Evolutionary conservation across 1,284 basidiomycete genomes (phyloP).

Genomic region (Austroboletus olivaceoglutinosus): DNA sequence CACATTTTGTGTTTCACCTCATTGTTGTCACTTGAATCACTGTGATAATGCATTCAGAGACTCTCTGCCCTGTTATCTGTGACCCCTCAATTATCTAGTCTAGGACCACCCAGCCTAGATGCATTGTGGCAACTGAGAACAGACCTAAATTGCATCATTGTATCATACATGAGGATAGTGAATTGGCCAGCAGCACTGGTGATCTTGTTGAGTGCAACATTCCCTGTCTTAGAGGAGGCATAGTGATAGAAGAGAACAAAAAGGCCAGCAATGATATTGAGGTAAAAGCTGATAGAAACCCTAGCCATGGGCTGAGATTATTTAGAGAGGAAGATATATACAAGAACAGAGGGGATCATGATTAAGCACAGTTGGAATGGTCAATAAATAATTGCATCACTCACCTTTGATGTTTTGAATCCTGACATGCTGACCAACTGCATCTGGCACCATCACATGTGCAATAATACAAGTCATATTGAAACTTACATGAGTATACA

Average conservation of each 20-base stretch:
- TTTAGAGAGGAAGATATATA: not conserved
- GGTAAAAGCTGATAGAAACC: conserved; percentile 17
- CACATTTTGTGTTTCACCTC: too few species aligned
- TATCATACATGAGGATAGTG: conserved; percentile 12
- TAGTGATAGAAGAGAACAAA: conserved; percentile 20
- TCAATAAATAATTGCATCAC: too few species aligned
- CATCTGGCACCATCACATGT: too few species aligned
- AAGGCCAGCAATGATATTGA: conserved; percentile 21
- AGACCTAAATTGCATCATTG: not conserved
- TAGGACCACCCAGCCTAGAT: not conserved
- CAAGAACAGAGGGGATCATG: not conserved
- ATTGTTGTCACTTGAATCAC: too few species aligned
- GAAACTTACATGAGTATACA: too few species aligned
- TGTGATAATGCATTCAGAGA: conserved; percentile 8
- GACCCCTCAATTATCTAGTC: not conserved
- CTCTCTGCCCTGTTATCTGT: not conserved
- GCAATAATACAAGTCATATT: too few species aligned
- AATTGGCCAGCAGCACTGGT: conserved; percentile 19
- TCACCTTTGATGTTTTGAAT: too few species aligned
- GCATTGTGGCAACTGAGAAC: conserved; percentile 3
- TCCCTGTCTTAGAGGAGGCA: conserved; percentile 20
- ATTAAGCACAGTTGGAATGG: not conserved
- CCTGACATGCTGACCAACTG: too few species aligned
- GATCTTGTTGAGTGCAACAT: conserved; percentile 22
- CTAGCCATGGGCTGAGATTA: conserved; percentile 10